phyloP scores from a whole-genome alignment of 2,329 filamentous ascomycete species.

The Sporothrix schenckii region DNA sequence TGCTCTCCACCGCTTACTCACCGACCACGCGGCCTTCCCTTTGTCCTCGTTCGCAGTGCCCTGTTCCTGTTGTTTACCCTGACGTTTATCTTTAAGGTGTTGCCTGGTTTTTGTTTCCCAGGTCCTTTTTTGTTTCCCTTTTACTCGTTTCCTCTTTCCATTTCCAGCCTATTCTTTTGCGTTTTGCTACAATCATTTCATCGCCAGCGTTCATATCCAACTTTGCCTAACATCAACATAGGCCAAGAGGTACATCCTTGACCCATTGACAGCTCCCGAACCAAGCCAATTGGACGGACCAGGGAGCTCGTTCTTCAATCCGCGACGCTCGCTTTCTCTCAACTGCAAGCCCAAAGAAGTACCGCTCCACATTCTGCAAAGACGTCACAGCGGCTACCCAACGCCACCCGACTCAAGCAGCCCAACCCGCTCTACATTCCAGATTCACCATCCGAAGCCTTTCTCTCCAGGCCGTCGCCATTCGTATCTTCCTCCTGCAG shows the following conservation, averaged over 20 bases:
- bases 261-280: constrained; percentile 69
- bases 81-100: constrained; percentile 4
- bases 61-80: constrained; percentile 8
- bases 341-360: constrained; percentile 34
- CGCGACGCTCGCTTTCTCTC: constrained; percentile 37
- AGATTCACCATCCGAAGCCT: constrained; percentile 52
- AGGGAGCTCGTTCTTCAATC: constrained; percentile 58
- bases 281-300: constrained; percentile 69
- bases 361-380: constrained; percentile 35
- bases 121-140: background rate
- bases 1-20: constrained; percentile 26
- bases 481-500: constrained; percentile 38
- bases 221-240: constrained; percentile 42
- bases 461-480: constrained; percentile 42
- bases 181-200: background rate
- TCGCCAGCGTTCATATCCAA: background rate
- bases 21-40: constrained; percentile 25
- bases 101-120: constrained; percentile 10
- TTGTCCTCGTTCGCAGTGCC: background rate
- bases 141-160: background rate
- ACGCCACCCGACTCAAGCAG: constrained; percentile 60
- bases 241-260: constrained; percentile 68
- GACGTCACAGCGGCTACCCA: constrained; percentile 40
- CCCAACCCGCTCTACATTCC: constrained; percentile 52
- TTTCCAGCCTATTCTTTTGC: background rate